Conservation (phyloP, 805 yeast species). For the Kuraishia ogatae region DNA sequence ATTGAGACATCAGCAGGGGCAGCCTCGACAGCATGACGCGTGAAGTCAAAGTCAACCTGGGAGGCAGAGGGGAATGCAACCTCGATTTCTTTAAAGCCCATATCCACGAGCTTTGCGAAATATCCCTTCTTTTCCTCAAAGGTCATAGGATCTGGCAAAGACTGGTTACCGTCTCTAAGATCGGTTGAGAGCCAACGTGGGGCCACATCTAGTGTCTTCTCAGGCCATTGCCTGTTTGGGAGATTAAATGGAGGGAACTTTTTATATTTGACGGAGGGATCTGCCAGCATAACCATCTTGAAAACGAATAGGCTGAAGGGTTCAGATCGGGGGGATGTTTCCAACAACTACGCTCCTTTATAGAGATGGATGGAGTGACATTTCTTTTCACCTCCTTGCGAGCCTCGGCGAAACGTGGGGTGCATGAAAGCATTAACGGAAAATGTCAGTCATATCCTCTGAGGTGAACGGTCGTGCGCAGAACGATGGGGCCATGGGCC, state of each 20-base stretch:
- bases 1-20: constrained; percentile 70
- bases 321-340: too few relatives aligned
- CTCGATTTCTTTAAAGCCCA: constrained; percentile 77
- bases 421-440: background rate
- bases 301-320: too few relatives aligned
- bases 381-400: background rate
- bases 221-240: constrained; percentile 67
- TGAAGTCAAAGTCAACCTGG: constrained; percentile 76
- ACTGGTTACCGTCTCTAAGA: constrained; percentile 75
- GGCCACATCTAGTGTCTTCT: constrained; percentile 53
- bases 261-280: constrained; percentile 57
- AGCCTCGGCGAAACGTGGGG: background rate
- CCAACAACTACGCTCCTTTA: too few relatives aligned
- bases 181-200: constrained; percentile 81
- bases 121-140: constrained; percentile 66
- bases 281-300: constrained; percentile 44
- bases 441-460: background rate
- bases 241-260: constrained; percentile 46
- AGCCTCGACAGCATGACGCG: constrained; percentile 69
- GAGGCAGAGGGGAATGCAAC: constrained; percentile 79
- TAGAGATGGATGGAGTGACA: too few relatives aligned
- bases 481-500: background rate
- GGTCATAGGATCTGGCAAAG: constrained; percentile 78
- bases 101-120: constrained; percentile 60
- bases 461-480: background rate